A percentile compares a stretch with the other conserved stretches of the same genome.
Conservation (phyloP, 2,329 filamentous ascomycete genomes). For the Penicillium sp. region DNA sequence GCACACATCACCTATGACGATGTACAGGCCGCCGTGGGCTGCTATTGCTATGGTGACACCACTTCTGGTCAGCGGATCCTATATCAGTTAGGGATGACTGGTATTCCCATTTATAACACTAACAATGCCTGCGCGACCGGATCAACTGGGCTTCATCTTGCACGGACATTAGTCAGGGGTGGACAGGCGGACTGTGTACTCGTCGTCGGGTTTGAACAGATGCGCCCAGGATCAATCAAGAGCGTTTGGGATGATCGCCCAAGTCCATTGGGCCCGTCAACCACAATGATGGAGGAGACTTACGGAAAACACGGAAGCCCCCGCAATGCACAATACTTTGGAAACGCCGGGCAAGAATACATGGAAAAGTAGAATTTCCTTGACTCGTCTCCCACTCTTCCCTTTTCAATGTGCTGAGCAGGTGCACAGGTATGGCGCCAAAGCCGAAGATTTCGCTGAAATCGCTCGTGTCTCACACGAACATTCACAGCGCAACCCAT, state of each 20-base stretch:
- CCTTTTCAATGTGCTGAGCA: neutral
- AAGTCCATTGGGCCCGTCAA: constrained; percentile 69
- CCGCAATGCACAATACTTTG: constrained; percentile 86
- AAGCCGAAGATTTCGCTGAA: constrained; percentile 80
- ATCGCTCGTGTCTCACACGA: constrained; percentile 89
- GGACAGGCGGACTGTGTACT: constrained; percentile 85
- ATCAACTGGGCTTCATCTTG: constrained; percentile 81
- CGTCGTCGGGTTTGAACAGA: constrained; percentile 95
- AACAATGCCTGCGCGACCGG: constrained; percentile 98
- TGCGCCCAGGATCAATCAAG: constrained; percentile 83
- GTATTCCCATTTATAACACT: constrained; percentile 93
- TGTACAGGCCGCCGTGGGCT: constrained; percentile 86
- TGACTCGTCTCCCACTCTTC: neutral
- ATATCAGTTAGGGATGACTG: constrained; percentile 97
- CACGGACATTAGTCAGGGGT: constrained; percentile 68
- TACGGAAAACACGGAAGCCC: constrained; percentile 75
- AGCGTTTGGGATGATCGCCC: constrained; percentile 77
- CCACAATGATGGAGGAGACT: constrained; percentile 75
- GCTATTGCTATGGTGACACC: constrained; percentile 94
- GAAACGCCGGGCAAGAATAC: constrained; percentile 88
- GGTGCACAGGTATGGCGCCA: constrained; percentile 69
- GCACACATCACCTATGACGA: constrained; percentile 89
- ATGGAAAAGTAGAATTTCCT: constrained; percentile 69
- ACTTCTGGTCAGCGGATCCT: constrained; percentile 94
- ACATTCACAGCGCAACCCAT: constrained; percentile 86